Evolutionary conservation across 768 basidiomycete species (phyloP), one percentile per base, ranked within the genome.

Genomic region (Leccinum pellstonianum): DNA sequence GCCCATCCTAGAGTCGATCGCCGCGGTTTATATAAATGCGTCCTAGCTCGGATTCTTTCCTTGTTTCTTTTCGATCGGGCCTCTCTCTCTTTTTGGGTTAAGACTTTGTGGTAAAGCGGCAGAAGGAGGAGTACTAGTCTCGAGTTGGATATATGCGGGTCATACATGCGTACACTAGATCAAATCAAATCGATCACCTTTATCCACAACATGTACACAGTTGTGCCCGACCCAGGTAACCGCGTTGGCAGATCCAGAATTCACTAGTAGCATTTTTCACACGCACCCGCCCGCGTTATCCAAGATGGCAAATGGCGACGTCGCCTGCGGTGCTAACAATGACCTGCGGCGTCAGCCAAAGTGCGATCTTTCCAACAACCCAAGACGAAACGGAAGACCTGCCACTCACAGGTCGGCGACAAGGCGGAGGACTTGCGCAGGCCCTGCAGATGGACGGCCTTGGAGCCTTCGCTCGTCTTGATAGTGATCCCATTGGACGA

Each of bases 271-370:
- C 2, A 14, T 11, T 46, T 11, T 64, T 50, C 50, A 64, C 33
- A 68, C 48, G 43, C 62, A 68, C 5, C 59, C 51, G 15, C 60
- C 67, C n/a, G 54, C 38, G n/a, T 54, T 71, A 23, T 68, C 68
- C 50, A 70, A 25, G 17, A 71, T 63, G 21, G 70, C 63, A 47
- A 70, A 72, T 1, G 68, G 70, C 6, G 70, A 72, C 3, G 68
- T 57, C 1, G 64, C 38, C 33, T 66, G 70, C 10, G 70, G 66
- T 29, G 70, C 70, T 70, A 60, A 25, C 37, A 19, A 47, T 4
- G 27, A 21, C 37, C 54, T 21, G 5, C 17, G 1, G 7, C 9
- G 55, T 67, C 56, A 68, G 43, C 43, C 43, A 60, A 19, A 15
- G 25, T 3, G 4, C 1, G 3, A 11, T 51, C 10, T n/a, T 27